phyloP scores from a whole-genome alignment of 495 filamentous ascomycete species.

The Aspergillus cristatus region DNA sequence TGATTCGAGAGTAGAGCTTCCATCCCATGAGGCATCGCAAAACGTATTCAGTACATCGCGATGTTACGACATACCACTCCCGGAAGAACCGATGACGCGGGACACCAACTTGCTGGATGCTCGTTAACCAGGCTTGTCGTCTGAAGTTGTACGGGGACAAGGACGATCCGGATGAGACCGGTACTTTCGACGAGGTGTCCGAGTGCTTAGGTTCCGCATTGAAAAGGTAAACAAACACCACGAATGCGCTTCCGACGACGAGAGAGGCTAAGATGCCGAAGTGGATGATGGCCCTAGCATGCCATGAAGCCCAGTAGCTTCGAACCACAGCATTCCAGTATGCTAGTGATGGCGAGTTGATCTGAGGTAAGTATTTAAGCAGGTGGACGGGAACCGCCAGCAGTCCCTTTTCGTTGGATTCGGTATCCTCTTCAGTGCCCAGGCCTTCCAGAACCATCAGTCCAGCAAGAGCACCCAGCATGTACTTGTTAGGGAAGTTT shows the following conservation, averaged over 20 bases:
- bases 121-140: slow-evolving; percentile 86
- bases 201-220: slow-evolving; percentile 39
- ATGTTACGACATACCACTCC: slow-evolving; percentile 69
- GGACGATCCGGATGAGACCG: slow-evolving; percentile 34
- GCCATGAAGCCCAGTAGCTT: slow-evolving; percentile 31
- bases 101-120: slow-evolving; percentile 91
- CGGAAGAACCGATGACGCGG: slow-evolving; percentile 77
- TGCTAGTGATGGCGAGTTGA: slow-evolving; percentile 15
- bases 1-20: slow-evolving; percentile 63
- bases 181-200: slow-evolving; percentile 19
- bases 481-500: slow-evolving; percentile 57
- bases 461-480: slow-evolving; percentile 85
- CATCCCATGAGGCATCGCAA: slow-evolving; percentile 70
- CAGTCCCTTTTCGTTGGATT: slow-evolving; percentile 59
- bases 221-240: slow-evolving; percentile 60
- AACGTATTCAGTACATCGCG: slow-evolving; percentile 74
- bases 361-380: slow-evolving; percentile 18
- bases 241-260: slow-evolving; percentile 56
- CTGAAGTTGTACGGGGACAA: slow-evolving; percentile 80
- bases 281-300: slow-evolving; percentile 33
- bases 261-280: slow-evolving; percentile 50
- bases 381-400: slow-evolving; percentile 55
- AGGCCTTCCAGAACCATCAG: slow-evolving; percentile 84
- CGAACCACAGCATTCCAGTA: slow-evolving; percentile 20
- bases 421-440: slow-evolving; percentile 40